Conservation (phyloP, 2,329 filamentous ascomycete genomes). For the Ceratocystiopsis brevicomis region DNA sequence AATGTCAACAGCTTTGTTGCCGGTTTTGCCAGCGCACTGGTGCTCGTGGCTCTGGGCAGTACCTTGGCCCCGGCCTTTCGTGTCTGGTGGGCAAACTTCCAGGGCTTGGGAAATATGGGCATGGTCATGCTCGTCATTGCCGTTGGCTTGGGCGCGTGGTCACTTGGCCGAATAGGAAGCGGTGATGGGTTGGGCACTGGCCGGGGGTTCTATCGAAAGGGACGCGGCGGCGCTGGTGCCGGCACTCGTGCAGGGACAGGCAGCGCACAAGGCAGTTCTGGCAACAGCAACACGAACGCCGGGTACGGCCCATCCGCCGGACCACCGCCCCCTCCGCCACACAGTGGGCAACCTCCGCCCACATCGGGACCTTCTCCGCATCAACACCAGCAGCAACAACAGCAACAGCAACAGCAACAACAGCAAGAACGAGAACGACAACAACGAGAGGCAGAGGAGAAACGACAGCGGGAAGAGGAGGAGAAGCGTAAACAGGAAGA, state of each 20-base stretch:
- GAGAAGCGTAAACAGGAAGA: too few relatives aligned
- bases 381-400: constrained; percentile 35
- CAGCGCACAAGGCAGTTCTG: constrained; percentile 10
- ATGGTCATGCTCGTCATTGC: constrained; percentile 53
- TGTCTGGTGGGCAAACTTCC: constrained; percentile 52
- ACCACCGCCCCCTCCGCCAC: constrained; percentile 6
- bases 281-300: neutral
- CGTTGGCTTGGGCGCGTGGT: constrained; percentile 64
- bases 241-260: constrained; percentile 5
- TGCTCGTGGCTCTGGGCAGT: constrained; percentile 53
- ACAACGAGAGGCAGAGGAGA: neutral
- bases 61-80: constrained; percentile 55
- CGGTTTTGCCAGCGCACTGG: constrained; percentile 60
- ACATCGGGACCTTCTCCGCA: constrained; percentile 13
- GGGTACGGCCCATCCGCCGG: constrained; percentile 14
- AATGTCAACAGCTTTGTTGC: constrained; percentile 83
- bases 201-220: too few relatives aligned
- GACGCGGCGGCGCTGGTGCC: neutral
- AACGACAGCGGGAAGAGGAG: too few relatives aligned
- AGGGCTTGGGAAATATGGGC: constrained; percentile 53
- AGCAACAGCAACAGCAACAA: constrained; percentile 15
- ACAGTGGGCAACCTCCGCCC: too few relatives aligned
- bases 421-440: constrained; percentile 5
- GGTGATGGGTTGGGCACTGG: constrained; percentile 12
- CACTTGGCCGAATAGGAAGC: constrained; percentile 46